Evolutionary conservation across 306 rosid species (phyloP).

Genomic region (Vachellia collinsii): DNA sequence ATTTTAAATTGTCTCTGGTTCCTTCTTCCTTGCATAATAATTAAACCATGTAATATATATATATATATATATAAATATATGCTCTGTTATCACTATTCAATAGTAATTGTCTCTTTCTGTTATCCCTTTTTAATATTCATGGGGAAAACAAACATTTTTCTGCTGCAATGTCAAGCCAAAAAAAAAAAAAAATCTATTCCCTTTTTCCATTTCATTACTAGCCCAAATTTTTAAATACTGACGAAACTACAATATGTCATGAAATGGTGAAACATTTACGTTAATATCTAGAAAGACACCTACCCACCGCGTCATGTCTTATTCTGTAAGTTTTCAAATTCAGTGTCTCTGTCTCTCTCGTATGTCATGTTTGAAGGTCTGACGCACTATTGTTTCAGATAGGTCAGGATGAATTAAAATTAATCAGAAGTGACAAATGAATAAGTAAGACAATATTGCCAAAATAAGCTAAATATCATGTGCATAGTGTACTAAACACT

Average conservation of each 20-base stretch:
- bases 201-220: not conserved
- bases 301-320: not conserved
- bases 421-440: conserved; percentile 7
- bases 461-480: conserved; percentile 3
- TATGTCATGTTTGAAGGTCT: not conserved
- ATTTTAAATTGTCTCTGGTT: too few relatives aligned
- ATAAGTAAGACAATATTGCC: not conserved
- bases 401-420: conserved; percentile 8
- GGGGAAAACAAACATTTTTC: not conserved
- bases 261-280: not conserved
- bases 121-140: too few relatives aligned
- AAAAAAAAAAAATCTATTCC: too few relatives aligned
- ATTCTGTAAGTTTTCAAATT: not conserved
- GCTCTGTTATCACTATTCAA: too few relatives aligned
- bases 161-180: too few relatives aligned
- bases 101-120: too few relatives aligned
- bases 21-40: not conserved
- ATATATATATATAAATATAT: too few relatives aligned
- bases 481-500: not conserved
- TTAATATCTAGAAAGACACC: not conserved
- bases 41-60: not conserved
- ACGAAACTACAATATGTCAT: not conserved
- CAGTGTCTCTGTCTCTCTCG: not conserved
- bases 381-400: not conserved
- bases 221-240: not conserved